These are phyloP conservation scores for Fusarium stilboides DNA, from an alignment of 2,329 filamentous ascomycete species.

Conservation along the genomic window DNA sequence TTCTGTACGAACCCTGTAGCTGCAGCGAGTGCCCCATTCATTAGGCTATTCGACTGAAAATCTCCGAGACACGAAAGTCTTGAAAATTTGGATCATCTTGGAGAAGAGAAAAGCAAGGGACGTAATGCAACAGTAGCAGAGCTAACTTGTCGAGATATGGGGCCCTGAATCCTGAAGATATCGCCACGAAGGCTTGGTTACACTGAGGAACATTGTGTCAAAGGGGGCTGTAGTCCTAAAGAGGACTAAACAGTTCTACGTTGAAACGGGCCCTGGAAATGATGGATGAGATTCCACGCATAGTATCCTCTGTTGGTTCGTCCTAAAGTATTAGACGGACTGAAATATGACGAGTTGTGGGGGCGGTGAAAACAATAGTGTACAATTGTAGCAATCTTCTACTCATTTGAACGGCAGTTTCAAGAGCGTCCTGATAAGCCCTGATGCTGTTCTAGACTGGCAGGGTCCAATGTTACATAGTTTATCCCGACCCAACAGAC, in stretches of 20 bases:
- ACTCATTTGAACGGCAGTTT: not conserved
- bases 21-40: not conserved
- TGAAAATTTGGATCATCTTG: conserved; percentile 1
- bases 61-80: not conserved
- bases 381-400: not conserved
- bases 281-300: not conserved
- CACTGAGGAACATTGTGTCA: not conserved
- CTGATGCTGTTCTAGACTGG: not conserved
- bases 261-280: conserved; percentile 20
- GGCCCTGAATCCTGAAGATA: not conserved
- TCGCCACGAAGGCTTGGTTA: not conserved
- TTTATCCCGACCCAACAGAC: not conserved
- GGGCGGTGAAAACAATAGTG: not conserved
- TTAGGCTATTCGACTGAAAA: not conserved
- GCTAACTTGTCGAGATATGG: not conserved
- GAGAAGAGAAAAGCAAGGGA: not conserved
- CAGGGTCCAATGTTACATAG: not conserved
- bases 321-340: not conserved
- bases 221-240: not conserved
- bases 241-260: not conserved
- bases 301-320: not conserved
- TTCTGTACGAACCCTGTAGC: not conserved
- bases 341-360: not conserved
- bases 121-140: not conserved
- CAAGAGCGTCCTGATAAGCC: too few species aligned